These are phyloP conservation scores for Saturnispora dispora DNA, from an alignment of 805 yeast genomes.

Conservation along the genomic window DNA sequence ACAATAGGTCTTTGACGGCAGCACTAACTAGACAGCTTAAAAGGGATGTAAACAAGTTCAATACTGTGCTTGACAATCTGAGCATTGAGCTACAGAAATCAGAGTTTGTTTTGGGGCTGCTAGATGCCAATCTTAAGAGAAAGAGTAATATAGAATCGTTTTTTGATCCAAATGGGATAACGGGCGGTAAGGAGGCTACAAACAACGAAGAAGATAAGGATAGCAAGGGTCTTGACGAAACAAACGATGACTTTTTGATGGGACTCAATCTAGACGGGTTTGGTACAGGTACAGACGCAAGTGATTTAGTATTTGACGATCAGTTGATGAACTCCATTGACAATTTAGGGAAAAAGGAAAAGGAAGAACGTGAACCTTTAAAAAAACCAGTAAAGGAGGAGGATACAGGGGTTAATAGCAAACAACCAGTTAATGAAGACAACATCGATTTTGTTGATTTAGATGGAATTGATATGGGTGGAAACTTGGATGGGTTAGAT, in stretches of 20 bases:
- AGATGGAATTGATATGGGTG: constrained; percentile 7
- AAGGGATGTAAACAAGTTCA: constrained; percentile 22
- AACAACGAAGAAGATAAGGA: neutral
- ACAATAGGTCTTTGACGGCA: constrained; percentile 22
- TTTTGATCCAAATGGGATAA: neutral
- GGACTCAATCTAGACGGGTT: neutral
- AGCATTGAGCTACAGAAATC: constrained; percentile 24
- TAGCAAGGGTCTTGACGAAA: neutral
- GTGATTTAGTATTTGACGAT: constrained; percentile 13
- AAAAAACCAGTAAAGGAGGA: neutral
- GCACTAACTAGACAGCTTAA: constrained; percentile 20
- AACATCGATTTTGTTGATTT: constrained; percentile 1
- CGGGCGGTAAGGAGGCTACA: neutral
- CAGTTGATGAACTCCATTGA: constrained; percentile 1
- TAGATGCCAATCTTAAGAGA: constrained; percentile 22
- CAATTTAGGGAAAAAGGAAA: neutral
- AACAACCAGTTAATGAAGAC: neutral
- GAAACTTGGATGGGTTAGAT: constrained; percentile 21
- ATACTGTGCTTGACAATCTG: constrained; percentile 23
- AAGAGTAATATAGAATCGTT: constrained; percentile 15
- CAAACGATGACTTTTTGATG: neutral
- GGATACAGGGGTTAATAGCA: neutral
- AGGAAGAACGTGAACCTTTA: neutral
- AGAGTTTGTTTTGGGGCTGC: constrained; percentile 20
- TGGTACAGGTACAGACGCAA: neutral